A percentile compares a stretch with the other conserved stretches of the same genome.
These are phyloP conservation scores for Lodderomyces theae DNA, from an alignment of 1,139 yeast species.

Conservation along the genomic window DNA sequence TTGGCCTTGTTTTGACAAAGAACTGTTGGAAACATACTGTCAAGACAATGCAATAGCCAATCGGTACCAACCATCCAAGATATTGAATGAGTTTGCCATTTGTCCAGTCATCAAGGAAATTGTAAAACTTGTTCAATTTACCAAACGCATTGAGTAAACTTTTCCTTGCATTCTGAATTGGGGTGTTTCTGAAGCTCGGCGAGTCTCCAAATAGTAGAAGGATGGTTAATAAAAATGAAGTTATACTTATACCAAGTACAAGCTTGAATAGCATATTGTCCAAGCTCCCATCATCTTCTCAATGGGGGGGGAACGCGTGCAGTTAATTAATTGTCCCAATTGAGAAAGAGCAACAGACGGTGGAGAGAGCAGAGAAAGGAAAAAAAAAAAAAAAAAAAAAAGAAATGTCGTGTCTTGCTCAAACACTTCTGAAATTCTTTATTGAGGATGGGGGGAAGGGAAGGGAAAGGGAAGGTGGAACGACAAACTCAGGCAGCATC, in stretches of 20 bases:
- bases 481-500: neutral
- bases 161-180: constrained; percentile 23
- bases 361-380: too few species aligned
- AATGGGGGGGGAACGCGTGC: neutral
- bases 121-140: constrained; percentile 8
- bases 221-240: constrained; percentile 14
- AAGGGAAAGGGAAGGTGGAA: constrained; percentile 2
- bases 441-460: too few species aligned
- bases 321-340: neutral
- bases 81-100: constrained; percentile 19
- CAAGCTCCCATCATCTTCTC: neutral
- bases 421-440: too few species aligned
- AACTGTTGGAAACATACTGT: constrained; percentile 48
- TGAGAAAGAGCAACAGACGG: too few species aligned
- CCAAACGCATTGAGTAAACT: constrained; percentile 9
- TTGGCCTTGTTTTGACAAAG: constrained; percentile 36
- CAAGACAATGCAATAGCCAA: constrained; percentile 44
- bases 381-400: constrained; percentile 1
- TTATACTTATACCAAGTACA: constrained; percentile 9
- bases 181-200: constrained; percentile 44
- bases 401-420: too few species aligned
- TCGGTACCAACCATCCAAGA: constrained; percentile 47
- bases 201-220: constrained; percentile 51
- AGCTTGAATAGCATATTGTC: constrained; percentile 11
- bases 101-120: constrained; percentile 10